Evolutionary conservation across 345 rosid genomes (phyloP).

Genomic region (Linum usitatissimum): DNA sequence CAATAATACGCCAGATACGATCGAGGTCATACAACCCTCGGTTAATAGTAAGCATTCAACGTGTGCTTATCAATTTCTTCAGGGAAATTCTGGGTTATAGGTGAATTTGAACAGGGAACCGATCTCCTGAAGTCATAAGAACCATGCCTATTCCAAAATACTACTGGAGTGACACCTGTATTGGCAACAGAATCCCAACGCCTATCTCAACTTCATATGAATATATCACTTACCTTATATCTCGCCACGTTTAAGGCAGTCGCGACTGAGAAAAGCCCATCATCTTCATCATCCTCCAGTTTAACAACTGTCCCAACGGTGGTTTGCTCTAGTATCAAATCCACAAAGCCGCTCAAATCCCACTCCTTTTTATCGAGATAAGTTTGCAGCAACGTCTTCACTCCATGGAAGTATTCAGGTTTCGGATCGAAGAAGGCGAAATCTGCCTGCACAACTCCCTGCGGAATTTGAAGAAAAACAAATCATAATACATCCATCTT

Average conservation of each 20-base stretch:
- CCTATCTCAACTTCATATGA: not conserved
- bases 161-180: too few species aligned
- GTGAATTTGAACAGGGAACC: too few species aligned
- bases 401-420: conserved; percentile 66
- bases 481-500: not conserved
- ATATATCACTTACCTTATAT: conserved; percentile 45
- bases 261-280: conserved; percentile 47
- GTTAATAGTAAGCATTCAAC: too few species aligned
- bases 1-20: too few species aligned
- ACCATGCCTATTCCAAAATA: too few species aligned
- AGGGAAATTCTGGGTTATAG: too few species aligned
- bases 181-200: too few species aligned
- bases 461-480: conserved; percentile 11
- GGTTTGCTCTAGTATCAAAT: conserved; percentile 65
- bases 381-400: conserved; percentile 50
- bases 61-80: too few species aligned
- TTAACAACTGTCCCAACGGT: conserved; percentile 91
- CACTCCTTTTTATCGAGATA: conserved; percentile 66
- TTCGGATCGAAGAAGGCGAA: conserved; percentile 91
- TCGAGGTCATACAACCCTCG: too few species aligned
- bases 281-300: conserved; percentile 65
- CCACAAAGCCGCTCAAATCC: conserved; percentile 88
- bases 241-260: conserved; percentile 65
- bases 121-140: too few species aligned
- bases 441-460: conserved; percentile 82